These are phyloP conservation scores for Colletotrichum orchidophilum DNA, from an alignment of 2,329 filamentous ascomycete genomes.

Conservation along the genomic window DNA sequence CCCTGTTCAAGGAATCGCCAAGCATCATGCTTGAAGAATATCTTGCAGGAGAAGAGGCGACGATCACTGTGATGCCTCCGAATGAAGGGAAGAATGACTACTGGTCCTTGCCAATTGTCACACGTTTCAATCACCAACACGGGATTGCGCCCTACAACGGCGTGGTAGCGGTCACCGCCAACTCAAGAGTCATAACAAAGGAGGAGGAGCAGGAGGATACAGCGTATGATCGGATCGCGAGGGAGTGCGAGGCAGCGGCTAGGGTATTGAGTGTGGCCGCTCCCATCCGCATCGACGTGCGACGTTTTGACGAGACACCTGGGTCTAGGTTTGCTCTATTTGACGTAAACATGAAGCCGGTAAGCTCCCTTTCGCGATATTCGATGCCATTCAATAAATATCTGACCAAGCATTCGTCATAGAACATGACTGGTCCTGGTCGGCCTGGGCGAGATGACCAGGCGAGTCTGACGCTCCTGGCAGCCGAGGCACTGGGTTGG, in stretches of 20 bases:
- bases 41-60: constrained; percentile 57
- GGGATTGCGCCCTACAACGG: constrained; percentile 61
- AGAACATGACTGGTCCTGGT: constrained; percentile 51
- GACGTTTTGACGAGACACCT: constrained; percentile 43
- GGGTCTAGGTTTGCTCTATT: constrained; percentile 55
- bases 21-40: constrained; percentile 58
- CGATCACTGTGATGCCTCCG: constrained; percentile 62
- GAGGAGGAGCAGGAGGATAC: constrained; percentile 40
- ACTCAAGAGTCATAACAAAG: constrained; percentile 53
- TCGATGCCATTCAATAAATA: background rate
- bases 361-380: constrained; percentile 38
- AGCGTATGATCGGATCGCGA: constrained; percentile 43
- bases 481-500: constrained; percentile 53
- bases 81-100: constrained; percentile 27
- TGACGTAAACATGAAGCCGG: constrained; percentile 62
- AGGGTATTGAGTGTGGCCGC: constrained; percentile 50
- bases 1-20: constrained; percentile 46
- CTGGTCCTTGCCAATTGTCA: constrained; percentile 55
- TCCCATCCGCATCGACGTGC: constrained; percentile 57
- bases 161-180: constrained; percentile 55
- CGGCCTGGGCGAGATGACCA: constrained; percentile 57
- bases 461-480: constrained; percentile 54
- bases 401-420: no score
- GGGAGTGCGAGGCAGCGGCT: constrained; percentile 52
- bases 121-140: constrained; percentile 56